Base-by-base conservation (phyloP, 1,284 basidiomycete species). In the Cryptococcus maquisensis region DNA sequence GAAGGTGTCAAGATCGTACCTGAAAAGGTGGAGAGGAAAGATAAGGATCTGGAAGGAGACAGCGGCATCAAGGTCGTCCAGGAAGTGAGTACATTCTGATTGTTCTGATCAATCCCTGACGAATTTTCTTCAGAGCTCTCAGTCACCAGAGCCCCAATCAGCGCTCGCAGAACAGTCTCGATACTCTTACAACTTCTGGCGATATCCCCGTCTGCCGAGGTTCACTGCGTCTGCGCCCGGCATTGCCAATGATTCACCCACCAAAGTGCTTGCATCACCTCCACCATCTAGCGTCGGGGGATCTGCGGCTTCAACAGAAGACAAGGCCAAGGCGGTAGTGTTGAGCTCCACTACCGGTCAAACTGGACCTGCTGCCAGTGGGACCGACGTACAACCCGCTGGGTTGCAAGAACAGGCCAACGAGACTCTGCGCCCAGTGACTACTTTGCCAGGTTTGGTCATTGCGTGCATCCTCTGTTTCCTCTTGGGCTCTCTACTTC, bases 391-490 rank as follows among this genome's bases (percentile, higher is more conserved):
- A 9, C 39, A 40, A 16, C 39, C 21, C n/a, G 13, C 39, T 18
- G 21, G 39, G 50, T 38, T 23, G 26, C 28, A 15, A 18, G n/a
- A 39, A 38, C 26, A 18, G 24, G 21, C 36, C 10, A 20, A 36
- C 47, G 36, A 32, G 32, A 7, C 41, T 57, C 38, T 51, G 13
- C n/a, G 46, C 35, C 62, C 66, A 32, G 50, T 59, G 15, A 66
- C 73, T 38, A 71, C 76, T 6, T 54, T 79, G 5, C 76, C 72
- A 0, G 73, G 74, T 3, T 74, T 95, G 51, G 71, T 98, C 59
- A 78, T 94, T 54, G 83, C 88, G 16, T 90, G 86, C 44, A 72
- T 98, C 59, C 88, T 95, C 59, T 87, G 89, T 37, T 94, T 98
- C 75, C 78, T 98, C 60, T 80, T 97, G 59, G 95, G 95, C 37